Conservation (phyloP, 495 filamentous ascomycete genomes). For the Polyplosphaeria fusca region DNA sequence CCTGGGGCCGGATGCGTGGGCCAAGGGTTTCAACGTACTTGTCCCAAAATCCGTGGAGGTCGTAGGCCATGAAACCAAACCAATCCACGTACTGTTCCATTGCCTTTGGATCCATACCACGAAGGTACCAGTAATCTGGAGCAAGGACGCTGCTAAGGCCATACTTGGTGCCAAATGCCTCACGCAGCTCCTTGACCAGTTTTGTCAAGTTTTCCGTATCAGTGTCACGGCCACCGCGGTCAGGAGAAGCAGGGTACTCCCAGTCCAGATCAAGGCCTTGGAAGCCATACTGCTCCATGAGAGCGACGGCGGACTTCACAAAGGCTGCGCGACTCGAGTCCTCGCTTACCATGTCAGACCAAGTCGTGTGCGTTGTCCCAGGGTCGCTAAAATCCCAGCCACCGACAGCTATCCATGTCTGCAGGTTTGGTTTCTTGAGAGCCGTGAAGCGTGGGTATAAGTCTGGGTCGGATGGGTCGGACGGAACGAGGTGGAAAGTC, state of each 20-base stretch:
- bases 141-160: not conserved
- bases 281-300: slow-evolving; percentile 48
- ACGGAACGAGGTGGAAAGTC: slow-evolving; percentile 38
- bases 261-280: slow-evolving; percentile 55
- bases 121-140: slow-evolving; percentile 45
- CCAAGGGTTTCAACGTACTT: slow-evolving; percentile 26
- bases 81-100: slow-evolving; percentile 48
- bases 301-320: slow-evolving; percentile 43
- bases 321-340: slow-evolving; percentile 43
- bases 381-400: slow-evolving; percentile 9
- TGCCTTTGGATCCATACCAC: slow-evolving; percentile 43
- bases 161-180: not conserved
- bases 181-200: not conserved
- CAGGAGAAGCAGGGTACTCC: slow-evolving; percentile 51
- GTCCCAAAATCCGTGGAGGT: slow-evolving; percentile 45
- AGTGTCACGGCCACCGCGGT: slow-evolving; percentile 43
- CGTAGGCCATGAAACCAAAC: slow-evolving; percentile 53
- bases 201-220: not conserved
- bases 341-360: not conserved
- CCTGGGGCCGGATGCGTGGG: slow-evolving; percentile 36
- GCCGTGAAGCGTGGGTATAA: slow-evolving; percentile 39
- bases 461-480: slow-evolving; percentile 22
- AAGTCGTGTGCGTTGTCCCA: not conserved
- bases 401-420: slow-evolving; percentile 28
- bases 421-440: slow-evolving; percentile 27